Base-by-base conservation (phyloP, 805 yeast species). In the Metschnikowia hibisci region DNA sequence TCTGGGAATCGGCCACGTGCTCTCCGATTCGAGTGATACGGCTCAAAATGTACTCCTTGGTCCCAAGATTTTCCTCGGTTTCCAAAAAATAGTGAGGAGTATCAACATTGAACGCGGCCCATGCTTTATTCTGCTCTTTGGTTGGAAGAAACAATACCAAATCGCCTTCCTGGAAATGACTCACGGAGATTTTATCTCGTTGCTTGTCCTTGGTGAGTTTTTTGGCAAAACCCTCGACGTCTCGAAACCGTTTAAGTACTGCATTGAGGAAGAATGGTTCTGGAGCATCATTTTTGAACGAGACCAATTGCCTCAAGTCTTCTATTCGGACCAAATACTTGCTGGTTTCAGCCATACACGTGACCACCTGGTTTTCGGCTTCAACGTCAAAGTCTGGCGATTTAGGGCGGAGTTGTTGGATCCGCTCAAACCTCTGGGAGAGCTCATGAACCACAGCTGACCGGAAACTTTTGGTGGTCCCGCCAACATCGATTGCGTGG, bases 91-190 rank as follows among this genome's bases (percentile, higher is more conserved):
- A 89, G 59, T 90, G 89, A 0, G 95, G 93, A 0, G 87, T 83
- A 1, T 91, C 95, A 43, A 86, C 74, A 51, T 93, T 90, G 67
- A 91, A 91, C 1, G 95, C 96, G 0, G 96, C 96, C 98, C 98
- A 91, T 0, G 91, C 60, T 29, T 45, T 43, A 6, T 44, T 43
- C 52, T 76, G 77, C 35, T 75, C 74, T 34, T 80, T 66, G 0
- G 96, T 88, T 3, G 95, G 96, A 49, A 91, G 65, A 58, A 91
- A 91, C 44, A 91, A 66, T 1, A 87, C 96, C 53, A 88, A 66
- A 60, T 90, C 97, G 10, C 84, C 87, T 9, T 66, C 64, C 44
- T 76, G 76, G 63, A 91, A 91, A 50, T 78, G 71, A 45, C 73
- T 75, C 50, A 89, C 73, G 0, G 93, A 73, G 4, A 91, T 75